A percentile compares a stretch with the other conserved stretches of the same genome.
These are phyloP conservation scores for Gracilaria caudata DNA, from an alignment of 23 red algal genomes.

Conservation along the genomic window DNA sequence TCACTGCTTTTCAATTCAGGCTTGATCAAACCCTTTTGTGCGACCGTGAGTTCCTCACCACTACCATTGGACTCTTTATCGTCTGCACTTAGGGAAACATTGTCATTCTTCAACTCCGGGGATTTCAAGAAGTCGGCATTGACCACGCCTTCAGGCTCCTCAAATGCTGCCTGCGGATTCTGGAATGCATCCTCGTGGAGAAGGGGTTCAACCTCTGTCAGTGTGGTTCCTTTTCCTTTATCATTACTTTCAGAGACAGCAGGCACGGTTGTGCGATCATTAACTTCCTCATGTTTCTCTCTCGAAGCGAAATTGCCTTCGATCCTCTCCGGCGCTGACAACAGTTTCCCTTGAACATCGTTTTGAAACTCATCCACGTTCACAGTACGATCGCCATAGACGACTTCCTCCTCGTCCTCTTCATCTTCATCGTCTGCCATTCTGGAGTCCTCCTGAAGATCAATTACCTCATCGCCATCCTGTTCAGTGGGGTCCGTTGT, in stretches of 20 bases:
- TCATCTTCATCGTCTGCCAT: not conserved
- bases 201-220: not conserved
- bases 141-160: not conserved
- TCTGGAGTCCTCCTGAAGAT: slow-evolving; percentile 8
- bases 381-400: not conserved
- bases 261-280: not conserved
- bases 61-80: not conserved
- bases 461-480: not conserved
- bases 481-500: not conserved
- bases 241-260: not conserved
- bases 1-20: not conserved
- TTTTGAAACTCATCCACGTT: not conserved
- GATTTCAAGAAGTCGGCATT: not conserved
- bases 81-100: not conserved
- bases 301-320: not conserved
- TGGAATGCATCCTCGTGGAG: not conserved
- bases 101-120: not conserved
- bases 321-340: not conserved
- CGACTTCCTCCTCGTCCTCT: not conserved
- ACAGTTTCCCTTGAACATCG: not conserved
- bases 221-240: not conserved
- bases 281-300: too few relatives aligned
- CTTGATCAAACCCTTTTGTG: slow-evolving; percentile 7
- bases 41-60: not conserved
- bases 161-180: not conserved